phyloP scores from a whole-genome alignment of 2,329 filamentous ascomycete species.

The Myotisia sp. region DNA sequence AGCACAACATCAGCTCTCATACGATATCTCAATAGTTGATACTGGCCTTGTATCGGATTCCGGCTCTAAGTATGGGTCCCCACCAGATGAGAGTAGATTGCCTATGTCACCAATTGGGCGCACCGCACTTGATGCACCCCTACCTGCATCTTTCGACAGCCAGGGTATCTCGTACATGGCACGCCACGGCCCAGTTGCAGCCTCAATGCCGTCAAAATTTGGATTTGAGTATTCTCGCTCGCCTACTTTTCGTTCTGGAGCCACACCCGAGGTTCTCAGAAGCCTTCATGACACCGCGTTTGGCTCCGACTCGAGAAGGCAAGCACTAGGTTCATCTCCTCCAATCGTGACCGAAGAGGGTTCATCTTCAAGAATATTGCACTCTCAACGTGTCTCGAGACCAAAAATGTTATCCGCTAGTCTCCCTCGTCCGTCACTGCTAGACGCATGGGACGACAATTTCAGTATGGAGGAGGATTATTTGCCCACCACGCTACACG shows the following conservation, averaged over 20 bases:
- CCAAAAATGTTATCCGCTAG: constrained; percentile 47
- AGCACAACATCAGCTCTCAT: constrained; percentile 29
- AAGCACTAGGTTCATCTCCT: constrained; percentile 41
- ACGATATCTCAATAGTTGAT: constrained; percentile 40
- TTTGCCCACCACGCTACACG: constrained; percentile 55
- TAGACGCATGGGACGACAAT: constrained; percentile 47
- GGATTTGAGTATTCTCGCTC: constrained; percentile 61
- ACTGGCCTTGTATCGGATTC: constrained; percentile 45
- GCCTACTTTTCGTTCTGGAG: constrained; percentile 45
- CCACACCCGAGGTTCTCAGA: constrained; percentile 49
- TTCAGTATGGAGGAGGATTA: constrained; percentile 85
- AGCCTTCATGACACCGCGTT: constrained; percentile 53
- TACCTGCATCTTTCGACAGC: constrained; percentile 91
- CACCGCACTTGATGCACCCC: constrained; percentile 80
- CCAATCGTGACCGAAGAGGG: constrained; percentile 50
- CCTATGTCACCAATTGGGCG: constrained; percentile 61
- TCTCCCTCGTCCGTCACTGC: constrained; percentile 37
- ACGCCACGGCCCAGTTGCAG: constrained; percentile 76
- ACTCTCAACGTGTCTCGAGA: constrained; percentile 51
- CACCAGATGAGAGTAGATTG: constrained; percentile 61
- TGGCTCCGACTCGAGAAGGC: constrained; percentile 53
- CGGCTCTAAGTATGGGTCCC: constrained; percentile 64
- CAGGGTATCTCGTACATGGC: constrained; percentile 89
- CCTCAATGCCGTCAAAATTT: constrained; percentile 85
- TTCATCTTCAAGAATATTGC: constrained; percentile 48